phyloP scores from a whole-genome alignment of 768 basidiomycete genomes.

The Russula earlei region DNA sequence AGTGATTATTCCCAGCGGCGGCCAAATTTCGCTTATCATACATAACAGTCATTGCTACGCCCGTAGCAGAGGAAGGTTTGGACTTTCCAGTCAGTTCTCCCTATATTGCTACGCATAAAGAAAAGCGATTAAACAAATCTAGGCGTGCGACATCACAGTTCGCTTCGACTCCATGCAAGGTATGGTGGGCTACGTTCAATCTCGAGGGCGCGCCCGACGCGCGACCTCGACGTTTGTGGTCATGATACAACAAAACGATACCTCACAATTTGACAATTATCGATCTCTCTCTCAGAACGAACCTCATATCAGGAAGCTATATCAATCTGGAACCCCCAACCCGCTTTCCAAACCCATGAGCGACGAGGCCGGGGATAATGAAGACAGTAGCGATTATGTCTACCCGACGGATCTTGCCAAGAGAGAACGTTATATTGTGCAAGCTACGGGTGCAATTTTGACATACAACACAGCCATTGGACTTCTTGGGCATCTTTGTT shows the following conservation, averaged over 20 bases:
- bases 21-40: not conserved
- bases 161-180: conserved; percentile 78
- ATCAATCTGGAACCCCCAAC: conserved; percentile 39
- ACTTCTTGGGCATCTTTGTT: conserved; percentile 67
- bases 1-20: conserved; percentile 24
- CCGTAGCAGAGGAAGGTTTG: conserved; percentile 86
- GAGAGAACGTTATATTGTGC: conserved; percentile 67
- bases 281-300: conserved; percentile 49
- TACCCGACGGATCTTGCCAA: conserved; percentile 48
- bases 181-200: conserved; percentile 84
- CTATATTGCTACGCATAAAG: not conserved
- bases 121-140: conserved; percentile 7
- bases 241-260: conserved; percentile 61
- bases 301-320: conserved; percentile 51
- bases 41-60: conserved; percentile 61
- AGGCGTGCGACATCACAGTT: conserved; percentile 81
- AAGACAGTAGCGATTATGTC: conserved; percentile 22
- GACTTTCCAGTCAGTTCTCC: conserved; percentile 62
- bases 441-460: conserved; percentile 64
- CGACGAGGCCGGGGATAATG: conserved; percentile 30
- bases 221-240: conserved; percentile 69
- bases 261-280: conserved; percentile 49
- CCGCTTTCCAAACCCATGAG: conserved; percentile 31
- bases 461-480: conserved; percentile 69
- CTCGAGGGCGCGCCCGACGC: conserved; percentile 76